Conservation (phyloP, 2,329 filamentous ascomycete genomes). For the Ophiostoma sp. region DNA sequence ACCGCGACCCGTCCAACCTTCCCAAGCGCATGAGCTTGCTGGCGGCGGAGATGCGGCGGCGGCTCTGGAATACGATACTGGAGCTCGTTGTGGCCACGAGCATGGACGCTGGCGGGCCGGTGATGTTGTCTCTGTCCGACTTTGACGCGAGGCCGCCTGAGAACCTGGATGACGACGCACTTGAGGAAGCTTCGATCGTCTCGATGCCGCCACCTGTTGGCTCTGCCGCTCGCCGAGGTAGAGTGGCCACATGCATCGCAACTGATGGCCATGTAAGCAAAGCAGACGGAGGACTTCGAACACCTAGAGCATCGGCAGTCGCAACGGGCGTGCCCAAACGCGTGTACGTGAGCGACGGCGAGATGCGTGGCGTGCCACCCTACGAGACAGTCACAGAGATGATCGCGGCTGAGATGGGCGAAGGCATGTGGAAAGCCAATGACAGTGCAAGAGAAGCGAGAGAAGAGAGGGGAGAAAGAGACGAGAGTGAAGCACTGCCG, state of each 20-base stretch:
- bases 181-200: not conserved
- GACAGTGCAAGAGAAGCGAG: too few relatives aligned
- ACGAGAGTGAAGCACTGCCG: not conserved
- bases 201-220: not conserved
- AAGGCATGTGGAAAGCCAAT: not conserved
- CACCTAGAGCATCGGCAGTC: not conserved
- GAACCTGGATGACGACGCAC: not conserved
- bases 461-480: not conserved
- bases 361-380: conserved; percentile 16
- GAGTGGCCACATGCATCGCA: too few relatives aligned
- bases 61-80: conserved; percentile 49
- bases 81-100: conserved; percentile 44
- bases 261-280: too few relatives aligned
- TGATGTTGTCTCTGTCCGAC: conserved; percentile 40
- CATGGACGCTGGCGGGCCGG: conserved; percentile 41
- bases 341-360: conserved; percentile 5
- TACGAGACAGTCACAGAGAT: conserved; percentile 6
- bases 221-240: too few relatives aligned
- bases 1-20: conserved; percentile 37
- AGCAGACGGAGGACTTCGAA: too few relatives aligned
- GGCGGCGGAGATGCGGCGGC: conserved; percentile 42
- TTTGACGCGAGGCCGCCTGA: conserved; percentile 45
- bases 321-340: conserved; percentile 16
- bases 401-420: not conserved
- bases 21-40: conserved; percentile 33